Base-by-base conservation (phyloP, 345 rosid species). In the Syzygium aromaticum region DNA sequence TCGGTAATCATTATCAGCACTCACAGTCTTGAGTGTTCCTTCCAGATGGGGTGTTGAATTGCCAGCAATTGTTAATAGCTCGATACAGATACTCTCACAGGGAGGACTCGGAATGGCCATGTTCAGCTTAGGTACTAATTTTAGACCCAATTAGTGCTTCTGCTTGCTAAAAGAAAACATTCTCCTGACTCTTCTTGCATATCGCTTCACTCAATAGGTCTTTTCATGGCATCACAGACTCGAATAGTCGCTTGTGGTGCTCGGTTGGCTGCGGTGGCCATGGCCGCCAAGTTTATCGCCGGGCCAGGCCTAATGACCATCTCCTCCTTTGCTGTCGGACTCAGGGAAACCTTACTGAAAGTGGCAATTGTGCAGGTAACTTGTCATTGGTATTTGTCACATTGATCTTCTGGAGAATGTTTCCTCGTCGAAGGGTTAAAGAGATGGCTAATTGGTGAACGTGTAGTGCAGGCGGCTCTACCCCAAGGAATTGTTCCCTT, bases 91-190 rank as follows among this genome's bases (percentile, higher is more conserved):
- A 90, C 27, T 96, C 84, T 93, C 99, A 52, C 90, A 85, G 86
- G 99, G 99, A 90, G 99, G 99, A 84, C 96, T 96, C 86, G 99
- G 98, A 25, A 97, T 97, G 99, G 96, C 99, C 73, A 96, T 95
- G 98, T 95, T 94, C 94, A 97, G 99, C 94, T 86, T 97, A 92
- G 98, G 99, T 95, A 94, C 23, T 51, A 53, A 38, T 52, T 87
- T 67, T 33, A 54, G 15, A 56, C 61, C 59, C 80, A 40, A 22
- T 63, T 84, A 51, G 11, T 27, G 56, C 40, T 84, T 30, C 86
- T 84, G 43, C 61, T 40, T 28, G 64, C n/a, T 30, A 77, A 73
- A 54, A 40, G 52, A 57, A 33, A 86, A 52, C 19, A 49, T 78
- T 38, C 43, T 61, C 73, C 43, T 85, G 61, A 8, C 56, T 59